Conservation (phyloP, 805 yeast genomes). For the Yamadazyma nakazawae region DNA sequence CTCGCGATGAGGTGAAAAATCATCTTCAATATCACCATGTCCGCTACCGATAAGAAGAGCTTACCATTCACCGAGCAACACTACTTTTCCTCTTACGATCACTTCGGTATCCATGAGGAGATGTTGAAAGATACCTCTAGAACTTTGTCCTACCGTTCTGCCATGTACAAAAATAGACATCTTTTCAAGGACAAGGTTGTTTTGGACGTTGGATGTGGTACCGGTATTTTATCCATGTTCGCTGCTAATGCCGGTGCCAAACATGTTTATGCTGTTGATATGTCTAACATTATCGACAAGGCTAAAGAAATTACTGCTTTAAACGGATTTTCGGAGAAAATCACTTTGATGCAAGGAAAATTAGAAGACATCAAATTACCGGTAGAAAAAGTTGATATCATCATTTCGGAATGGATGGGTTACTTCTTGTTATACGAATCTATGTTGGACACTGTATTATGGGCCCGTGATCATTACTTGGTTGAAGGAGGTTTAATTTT, state of each 20-base stretch:
- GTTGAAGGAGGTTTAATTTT: constrained; percentile 83
- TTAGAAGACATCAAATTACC: constrained; percentile 90
- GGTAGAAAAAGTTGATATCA: constrained; percentile 85
- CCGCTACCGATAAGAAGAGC: constrained; percentile 66
- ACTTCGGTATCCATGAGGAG: constrained; percentile 97
- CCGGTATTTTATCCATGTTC: constrained; percentile 96
- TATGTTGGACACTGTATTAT: constrained; percentile 93
- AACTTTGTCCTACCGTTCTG: constrained; percentile 86
- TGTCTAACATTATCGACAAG: constrained; percentile 94
- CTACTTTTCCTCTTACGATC: constrained; percentile 93
- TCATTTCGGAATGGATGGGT: constrained; percentile 99
- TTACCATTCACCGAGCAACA: constrained; percentile 82
- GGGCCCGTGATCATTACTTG: constrained; percentile 88
- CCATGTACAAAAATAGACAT: constrained; percentile 85
- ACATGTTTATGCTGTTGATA: constrained; percentile 95
- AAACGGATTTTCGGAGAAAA: constrained; percentile 82
- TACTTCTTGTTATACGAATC: constrained; percentile 93
- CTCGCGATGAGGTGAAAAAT: constrained; percentile 5
- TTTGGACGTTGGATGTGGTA: constrained; percentile 98
- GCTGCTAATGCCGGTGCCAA: constrained; percentile 99
- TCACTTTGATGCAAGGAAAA: constrained; percentile 87
- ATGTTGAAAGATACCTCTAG: constrained; percentile 96
- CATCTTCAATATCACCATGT: constrained; percentile 17
- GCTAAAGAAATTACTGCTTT: constrained; percentile 84
- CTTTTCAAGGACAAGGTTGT: constrained; percentile 91